Evolutionary conservation across 768 basidiomycete species (phyloP).

Genomic region (Nevesoporus exiguus): DNA sequence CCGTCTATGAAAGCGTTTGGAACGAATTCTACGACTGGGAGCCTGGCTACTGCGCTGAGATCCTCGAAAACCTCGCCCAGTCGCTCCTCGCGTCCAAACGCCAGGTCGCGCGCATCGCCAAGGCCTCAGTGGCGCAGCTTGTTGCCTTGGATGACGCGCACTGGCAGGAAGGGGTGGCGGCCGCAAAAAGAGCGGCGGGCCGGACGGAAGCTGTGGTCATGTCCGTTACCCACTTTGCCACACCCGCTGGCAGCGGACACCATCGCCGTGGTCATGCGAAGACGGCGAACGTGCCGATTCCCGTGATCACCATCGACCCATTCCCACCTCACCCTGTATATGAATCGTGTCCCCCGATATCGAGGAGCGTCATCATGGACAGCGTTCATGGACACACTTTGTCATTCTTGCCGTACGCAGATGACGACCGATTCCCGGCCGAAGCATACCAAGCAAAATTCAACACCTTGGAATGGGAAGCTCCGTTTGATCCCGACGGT

Average conservation of each 20-base stretch:
- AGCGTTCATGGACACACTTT: background rate
- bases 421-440: conserved; percentile 39
- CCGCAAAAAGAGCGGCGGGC: background rate
- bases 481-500: conserved; percentile 49
- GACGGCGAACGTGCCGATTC: conserved; percentile 7
- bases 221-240: conserved; percentile 11
- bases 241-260: background rate
- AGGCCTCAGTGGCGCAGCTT: conserved; percentile 3
- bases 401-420: conserved; percentile 46
- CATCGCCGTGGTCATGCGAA: background rate
- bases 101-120: conserved; percentile 15
- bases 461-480: conserved; percentile 34
- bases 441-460: conserved; percentile 29
- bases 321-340: conserved; percentile 34
- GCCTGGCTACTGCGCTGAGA: conserved; percentile 24
- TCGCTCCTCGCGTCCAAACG: conserved; percentile 5
- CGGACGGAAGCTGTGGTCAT: background rate
- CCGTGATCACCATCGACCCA: conserved; percentile 15
- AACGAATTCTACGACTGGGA: conserved; percentile 48
- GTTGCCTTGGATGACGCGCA: background rate
- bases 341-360: conserved; percentile 45
- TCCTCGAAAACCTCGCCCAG: conserved; percentile 19
- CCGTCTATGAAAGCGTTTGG: conserved; percentile 40
- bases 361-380: conserved; percentile 28
- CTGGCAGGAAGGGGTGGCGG: background rate